These are phyloP conservation scores for Xylariaceae sp. DNA, from an alignment of 2,329 filamentous ascomycete species.

Conservation along the genomic window DNA sequence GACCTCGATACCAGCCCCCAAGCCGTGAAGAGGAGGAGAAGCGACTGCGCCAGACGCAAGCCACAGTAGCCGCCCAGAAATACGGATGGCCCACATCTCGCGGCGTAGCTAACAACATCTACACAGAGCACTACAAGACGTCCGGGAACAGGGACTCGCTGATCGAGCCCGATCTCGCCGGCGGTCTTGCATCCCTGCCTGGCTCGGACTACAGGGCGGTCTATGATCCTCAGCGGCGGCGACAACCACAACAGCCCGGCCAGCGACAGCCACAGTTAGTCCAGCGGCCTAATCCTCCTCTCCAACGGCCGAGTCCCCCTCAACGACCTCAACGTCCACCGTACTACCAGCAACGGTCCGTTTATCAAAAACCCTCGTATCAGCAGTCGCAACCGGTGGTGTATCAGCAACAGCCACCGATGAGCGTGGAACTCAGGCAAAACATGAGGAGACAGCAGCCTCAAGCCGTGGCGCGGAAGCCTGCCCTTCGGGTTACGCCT, in stretches of 20 bases:
- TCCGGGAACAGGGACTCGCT: slow-evolving; percentile 30
- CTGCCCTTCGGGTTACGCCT: slow-evolving; percentile 1
- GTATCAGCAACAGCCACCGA: slow-evolving; percentile 22
- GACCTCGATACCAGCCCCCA: neutral
- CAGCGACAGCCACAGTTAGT: neutral
- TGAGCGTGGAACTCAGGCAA: slow-evolving; percentile 2
- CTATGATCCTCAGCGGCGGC: slow-evolving; percentile 26
- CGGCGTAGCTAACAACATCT: neutral
- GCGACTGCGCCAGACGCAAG: slow-evolving; percentile 20
- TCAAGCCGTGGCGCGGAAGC: neutral
- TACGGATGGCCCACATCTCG: slow-evolving; percentile 32
- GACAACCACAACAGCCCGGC: neutral
- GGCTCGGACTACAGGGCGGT: slow-evolving; percentile 28
- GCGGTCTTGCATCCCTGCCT: slow-evolving; percentile 28
- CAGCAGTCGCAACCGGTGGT: slow-evolving; percentile 6
- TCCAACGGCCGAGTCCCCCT: neutral
- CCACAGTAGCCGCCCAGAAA: slow-evolving; percentile 27
- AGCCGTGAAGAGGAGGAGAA: slow-evolving; percentile 19
- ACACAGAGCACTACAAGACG: neutral
- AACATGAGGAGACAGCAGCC: neutral
- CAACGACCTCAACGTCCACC: slow-evolving; percentile 1
- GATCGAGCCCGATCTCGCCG: slow-evolving; percentile 29
- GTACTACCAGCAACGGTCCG: neutral
- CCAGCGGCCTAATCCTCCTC: no score
- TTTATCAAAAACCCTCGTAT: no score